phyloP scores from a whole-genome alignment of 768 basidiomycete species.

The Rhodocollybia butyracea region DNA sequence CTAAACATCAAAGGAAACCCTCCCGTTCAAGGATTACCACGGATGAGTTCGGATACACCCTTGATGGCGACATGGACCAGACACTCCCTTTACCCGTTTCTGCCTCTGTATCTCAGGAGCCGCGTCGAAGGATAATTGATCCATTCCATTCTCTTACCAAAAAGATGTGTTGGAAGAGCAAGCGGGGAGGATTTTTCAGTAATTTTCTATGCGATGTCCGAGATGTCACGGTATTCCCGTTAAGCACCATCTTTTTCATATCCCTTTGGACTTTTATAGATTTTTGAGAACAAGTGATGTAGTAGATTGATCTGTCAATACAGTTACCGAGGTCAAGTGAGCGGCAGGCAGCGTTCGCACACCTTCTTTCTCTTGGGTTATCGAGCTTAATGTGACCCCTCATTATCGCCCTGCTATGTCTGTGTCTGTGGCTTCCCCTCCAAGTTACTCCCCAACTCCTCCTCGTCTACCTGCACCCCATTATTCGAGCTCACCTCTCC shows the following conservation, averaged over 20 bases:
- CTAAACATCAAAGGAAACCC: neutral
- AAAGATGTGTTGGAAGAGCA: neutral
- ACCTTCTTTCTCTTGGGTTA: neutral
- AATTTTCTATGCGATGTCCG: conserved; percentile 36
- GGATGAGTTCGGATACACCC: neutral
- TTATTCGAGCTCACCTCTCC: conserved; percentile 26
- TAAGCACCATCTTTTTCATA: conserved; percentile 36
- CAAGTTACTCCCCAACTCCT: conserved; percentile 13
- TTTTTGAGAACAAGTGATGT: neutral
- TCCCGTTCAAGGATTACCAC: neutral
- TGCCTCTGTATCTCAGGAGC: neutral
- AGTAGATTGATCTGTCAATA: too few relatives aligned
- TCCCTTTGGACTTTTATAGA: conserved; percentile 31
- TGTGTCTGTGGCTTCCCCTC: conserved; percentile 2
- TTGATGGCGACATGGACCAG: conserved; percentile 2
- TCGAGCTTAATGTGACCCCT: neutral
- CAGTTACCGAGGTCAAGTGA: too few relatives aligned
- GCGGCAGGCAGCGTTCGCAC: neutral
- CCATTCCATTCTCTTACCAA: conserved; percentile 6
- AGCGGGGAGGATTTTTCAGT: conserved; percentile 19
- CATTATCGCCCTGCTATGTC: neutral
- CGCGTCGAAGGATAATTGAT: neutral
- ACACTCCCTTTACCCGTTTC: conserved; percentile 4
- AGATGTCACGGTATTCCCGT: conserved; percentile 41
- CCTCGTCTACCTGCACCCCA: conserved; percentile 29